A percentile compares a stretch with the other conserved stretches of the same genome.
phyloP scores from a whole-genome alignment of 2,329 filamentous ascomycete genomes.

The Colletotrichum sp. region DNA sequence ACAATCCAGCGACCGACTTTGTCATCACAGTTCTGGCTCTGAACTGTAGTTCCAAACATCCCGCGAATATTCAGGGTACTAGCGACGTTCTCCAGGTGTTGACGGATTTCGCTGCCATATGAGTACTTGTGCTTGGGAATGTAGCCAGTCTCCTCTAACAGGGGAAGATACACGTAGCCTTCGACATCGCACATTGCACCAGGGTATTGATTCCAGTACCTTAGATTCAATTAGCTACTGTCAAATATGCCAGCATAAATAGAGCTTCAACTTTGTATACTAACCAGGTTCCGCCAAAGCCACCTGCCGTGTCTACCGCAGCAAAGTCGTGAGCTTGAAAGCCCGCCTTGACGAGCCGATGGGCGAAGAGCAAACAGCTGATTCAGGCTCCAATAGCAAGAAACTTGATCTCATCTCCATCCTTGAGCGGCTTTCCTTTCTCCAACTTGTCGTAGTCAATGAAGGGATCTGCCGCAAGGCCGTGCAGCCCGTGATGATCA shows the following conservation, averaged over 20 bases:
- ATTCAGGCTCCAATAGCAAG: neutral
- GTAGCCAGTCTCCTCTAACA: slow-evolving; percentile 16
- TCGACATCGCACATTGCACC: slow-evolving; percentile 62
- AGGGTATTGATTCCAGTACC: slow-evolving; percentile 57
- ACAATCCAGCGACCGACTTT: slow-evolving; percentile 24
- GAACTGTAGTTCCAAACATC: slow-evolving; percentile 46
- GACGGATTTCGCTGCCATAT: slow-evolving; percentile 41
- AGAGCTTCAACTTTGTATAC: rapidly evolving
- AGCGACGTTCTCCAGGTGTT: slow-evolving; percentile 45
- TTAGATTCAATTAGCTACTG: too few relatives aligned
- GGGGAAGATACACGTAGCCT: slow-evolving; percentile 26
- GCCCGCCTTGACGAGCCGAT: neutral
- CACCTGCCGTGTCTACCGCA: neutral
- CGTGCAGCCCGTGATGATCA: neutral
- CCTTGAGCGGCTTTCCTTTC: neutral
- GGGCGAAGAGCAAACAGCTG: neutral
- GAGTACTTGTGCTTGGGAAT: slow-evolving; percentile 31
- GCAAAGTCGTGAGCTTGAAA: neutral
- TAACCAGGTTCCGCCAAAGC: neutral
- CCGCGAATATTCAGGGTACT: slow-evolving; percentile 39
- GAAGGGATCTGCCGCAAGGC: neutral
- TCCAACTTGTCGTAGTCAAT: neutral
- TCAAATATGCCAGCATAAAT: neutral
- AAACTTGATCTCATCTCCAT: neutral
- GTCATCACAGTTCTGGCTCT: slow-evolving; percentile 50